Base-by-base conservation (phyloP, 306 rosid genomes). In the Citrullus mucosospermus region DNA sequence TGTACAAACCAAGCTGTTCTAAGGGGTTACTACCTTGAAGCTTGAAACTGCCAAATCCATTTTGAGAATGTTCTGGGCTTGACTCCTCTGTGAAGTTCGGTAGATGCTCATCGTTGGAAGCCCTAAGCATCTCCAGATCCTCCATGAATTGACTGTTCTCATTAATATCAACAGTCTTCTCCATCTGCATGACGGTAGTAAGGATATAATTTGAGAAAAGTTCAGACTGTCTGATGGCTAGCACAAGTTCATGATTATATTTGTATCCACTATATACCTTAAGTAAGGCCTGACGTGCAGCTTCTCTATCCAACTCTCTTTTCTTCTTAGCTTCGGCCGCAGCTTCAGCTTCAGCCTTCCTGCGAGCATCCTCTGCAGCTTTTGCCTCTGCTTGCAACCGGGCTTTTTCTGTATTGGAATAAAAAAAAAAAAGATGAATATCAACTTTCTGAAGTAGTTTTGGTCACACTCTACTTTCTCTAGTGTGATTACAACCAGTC, bases 301-400 rank as follows among this genome's bases (percentile, higher is more conserved):
- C 97, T 90, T 90, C 98, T 80, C 98, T 94, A 84, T 90, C 97
- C 63, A 79, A 78, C 79, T 94, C 97, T 84, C 97, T 88, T 86
- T 85, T 84, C 85, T 88, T 89, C 85, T 81, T 92, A 41, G 92
- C 92, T 88, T 89, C 95, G 9, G 90, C 96, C 8, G 88, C 96
- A 75, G 95, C 98, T 81, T 86, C 90, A 2, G 84, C 92, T 80
- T 90, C 92, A 3, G 98, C 98, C 79, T 84, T 90, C 85, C 78
- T 88, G 67, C 84, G 90, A 85, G 96, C 96, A 78, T 89, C 98
- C 84, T 94, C 98, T 36, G 98, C 98, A 76, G 96, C 98, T 81
- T 88, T 87, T 20, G 97, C 98, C 84, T 92, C 97, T 2, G 98
- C 98, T 79, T 89, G 96, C 79, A 94, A 78, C 44, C 96, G 90